Evolutionary conservation across 2,329 filamentous ascomycete genomes (phyloP).

Genomic region (Coniochaeta sp.): DNA sequence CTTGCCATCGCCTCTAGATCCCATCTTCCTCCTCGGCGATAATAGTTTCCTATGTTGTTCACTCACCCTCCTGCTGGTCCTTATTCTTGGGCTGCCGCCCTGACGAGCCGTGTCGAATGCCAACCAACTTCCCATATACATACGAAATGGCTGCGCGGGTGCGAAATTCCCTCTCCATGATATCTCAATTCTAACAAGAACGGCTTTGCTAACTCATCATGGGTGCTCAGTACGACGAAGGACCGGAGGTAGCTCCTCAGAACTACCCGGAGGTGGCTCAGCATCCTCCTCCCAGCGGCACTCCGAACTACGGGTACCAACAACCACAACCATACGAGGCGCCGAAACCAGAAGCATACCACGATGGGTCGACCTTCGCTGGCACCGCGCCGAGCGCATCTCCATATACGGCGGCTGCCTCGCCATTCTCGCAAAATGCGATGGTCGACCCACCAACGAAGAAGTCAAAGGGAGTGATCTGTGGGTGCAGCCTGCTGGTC

Average conservation of each 20-base stretch:
- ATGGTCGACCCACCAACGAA: background rate
- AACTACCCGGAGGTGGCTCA: too few relatives aligned
- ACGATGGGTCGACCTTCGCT: background rate
- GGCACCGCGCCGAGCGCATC: background rate
- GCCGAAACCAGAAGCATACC: background rate
- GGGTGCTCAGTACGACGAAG: constrained; percentile 9
- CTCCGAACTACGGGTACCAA: constrained; percentile 6
- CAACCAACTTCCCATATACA: background rate
- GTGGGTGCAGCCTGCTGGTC: constrained; percentile 30
- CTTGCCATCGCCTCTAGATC: background rate
- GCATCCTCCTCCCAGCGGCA: background rate
- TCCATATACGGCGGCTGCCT: background rate
- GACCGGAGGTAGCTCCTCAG: constrained; percentile 14
- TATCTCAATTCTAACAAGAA: background rate
- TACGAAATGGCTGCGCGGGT: background rate
- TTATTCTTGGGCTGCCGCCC: background rate
- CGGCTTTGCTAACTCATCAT: background rate
- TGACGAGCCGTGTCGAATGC: background rate
- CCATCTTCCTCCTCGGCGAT: background rate
- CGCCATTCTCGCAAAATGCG: background rate
- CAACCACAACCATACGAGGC: background rate
- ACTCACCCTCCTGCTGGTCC: background rate
- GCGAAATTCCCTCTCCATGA: background rate
- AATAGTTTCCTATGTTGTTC: background rate
- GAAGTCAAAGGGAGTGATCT: constrained; percentile 14